A percentile compares a stretch with the other conserved stretches of the same genome.
Conservation (phyloP, 805 yeast genomes). For the Metschnikowia lachancei region DNA sequence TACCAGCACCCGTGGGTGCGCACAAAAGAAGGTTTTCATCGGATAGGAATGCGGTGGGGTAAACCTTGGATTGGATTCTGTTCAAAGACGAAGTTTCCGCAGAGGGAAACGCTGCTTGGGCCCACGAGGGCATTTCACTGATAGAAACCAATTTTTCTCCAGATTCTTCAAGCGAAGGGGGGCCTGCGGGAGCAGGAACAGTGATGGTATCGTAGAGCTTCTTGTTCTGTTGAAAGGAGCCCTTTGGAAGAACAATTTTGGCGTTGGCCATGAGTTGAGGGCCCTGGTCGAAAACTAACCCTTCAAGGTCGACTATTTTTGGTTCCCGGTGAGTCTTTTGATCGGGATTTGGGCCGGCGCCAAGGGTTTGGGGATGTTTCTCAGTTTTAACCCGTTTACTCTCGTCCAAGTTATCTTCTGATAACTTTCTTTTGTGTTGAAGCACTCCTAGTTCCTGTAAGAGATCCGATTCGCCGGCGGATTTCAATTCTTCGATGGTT, state of each 20-base stretch:
- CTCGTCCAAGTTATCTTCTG: conserved; percentile 1
- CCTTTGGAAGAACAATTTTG: conserved; percentile 73
- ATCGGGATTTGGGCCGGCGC: conserved; percentile 3
- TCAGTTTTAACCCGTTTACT: conserved; percentile 9
- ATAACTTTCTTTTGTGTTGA: conserved; percentile 14
- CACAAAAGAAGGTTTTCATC: conserved; percentile 78
- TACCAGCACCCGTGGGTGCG: conserved; percentile 99
- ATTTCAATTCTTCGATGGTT: conserved; percentile 45
- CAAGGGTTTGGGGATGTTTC: neutral
- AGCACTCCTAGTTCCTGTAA: conserved; percentile 40
- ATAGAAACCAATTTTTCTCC: conserved; percentile 54
- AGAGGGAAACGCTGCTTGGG: conserved; percentile 68
- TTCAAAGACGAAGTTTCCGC: conserved; percentile 67
- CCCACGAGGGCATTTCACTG: conserved; percentile 75
- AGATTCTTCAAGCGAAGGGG: conserved; percentile 36
- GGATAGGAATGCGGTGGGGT: conserved; percentile 67
- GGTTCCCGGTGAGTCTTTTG: conserved; percentile 37
- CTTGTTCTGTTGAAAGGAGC: conserved; percentile 74
- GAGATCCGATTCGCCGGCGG: conserved; percentile 39
- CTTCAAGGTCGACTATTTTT: conserved; percentile 57
- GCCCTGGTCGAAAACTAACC: conserved; percentile 69
- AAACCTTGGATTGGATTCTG: conserved; percentile 79
- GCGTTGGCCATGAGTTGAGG: conserved; percentile 62
- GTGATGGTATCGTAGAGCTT: conserved; percentile 82
- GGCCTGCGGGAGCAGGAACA: conserved; percentile 75